Percentiles rank a stretch among this genome's conserved stretches.
These are phyloP conservation scores for Penicillium sp. DNA, from an alignment of 2,329 filamentous ascomycete species.

Conservation along the genomic window DNA sequence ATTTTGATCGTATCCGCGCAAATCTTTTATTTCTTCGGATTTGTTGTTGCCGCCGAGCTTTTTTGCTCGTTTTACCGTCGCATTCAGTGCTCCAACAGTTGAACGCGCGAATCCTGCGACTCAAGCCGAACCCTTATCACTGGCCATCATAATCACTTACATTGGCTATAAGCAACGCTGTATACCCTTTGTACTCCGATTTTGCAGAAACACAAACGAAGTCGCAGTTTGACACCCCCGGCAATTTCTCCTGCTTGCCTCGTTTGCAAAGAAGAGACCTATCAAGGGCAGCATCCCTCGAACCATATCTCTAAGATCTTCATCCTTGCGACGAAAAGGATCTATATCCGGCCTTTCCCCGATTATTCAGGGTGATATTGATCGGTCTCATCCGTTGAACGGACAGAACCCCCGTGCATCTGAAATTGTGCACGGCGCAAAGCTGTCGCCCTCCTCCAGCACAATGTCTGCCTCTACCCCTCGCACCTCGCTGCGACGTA, in stretches of 20 bases:
- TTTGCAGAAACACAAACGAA: not conserved
- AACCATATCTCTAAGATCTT: not conserved
- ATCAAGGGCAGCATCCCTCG: slow-evolving; percentile 8
- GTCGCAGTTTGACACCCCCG: not conserved
- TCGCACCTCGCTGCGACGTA: slow-evolving; percentile 28
- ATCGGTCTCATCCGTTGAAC: not conserved
- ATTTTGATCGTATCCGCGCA: not conserved
- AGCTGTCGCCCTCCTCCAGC: slow-evolving; percentile 3
- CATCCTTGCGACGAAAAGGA: not conserved
- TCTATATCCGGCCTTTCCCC: not conserved
- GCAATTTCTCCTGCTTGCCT: not conserved
- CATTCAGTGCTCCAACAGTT: slow-evolving; percentile 15
- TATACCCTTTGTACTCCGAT: not conserved
- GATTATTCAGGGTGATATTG: not conserved
- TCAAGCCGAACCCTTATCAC: not conserved
- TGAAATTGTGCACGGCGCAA: not conserved
- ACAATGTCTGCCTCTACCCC: slow-evolving; percentile 26
- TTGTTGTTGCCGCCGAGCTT: not conserved
- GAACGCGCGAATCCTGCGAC: slow-evolving; percentile 16
- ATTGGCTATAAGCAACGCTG: not conserved
- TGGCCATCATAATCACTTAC: not conserved
- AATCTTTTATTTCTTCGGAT: not conserved
- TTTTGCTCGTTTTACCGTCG: slow-evolving; percentile 1
- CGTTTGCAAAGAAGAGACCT: not conserved
- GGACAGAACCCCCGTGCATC: not conserved